Evolutionary conservation across 164 flowering plant genomes (phyloP), one percentile per base, ranked within the genome.

Genomic region (Liquidambar formosana): DNA sequence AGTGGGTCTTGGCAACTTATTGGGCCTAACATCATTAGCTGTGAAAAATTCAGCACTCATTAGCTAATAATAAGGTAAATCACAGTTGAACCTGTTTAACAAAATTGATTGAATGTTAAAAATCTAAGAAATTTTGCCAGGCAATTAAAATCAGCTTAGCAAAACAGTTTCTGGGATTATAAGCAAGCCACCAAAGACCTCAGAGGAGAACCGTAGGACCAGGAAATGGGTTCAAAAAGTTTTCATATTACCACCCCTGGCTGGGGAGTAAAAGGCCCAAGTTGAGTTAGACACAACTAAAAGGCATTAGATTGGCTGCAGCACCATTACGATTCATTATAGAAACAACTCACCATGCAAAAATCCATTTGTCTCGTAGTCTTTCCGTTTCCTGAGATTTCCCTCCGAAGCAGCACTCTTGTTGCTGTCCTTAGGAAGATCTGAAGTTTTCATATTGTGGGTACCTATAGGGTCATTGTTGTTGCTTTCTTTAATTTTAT

Each of bases 291-390:
- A 21, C 21, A 65, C 22, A 27, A 12, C 38, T 43, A 14, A 44
- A 66, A 53, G 14, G 43, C 28, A 15, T 18, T 10, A 12, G 45
- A 33, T 60, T 54, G 28, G 52, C 2, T 16, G 63, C 16, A 54
- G 27, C 22, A 46, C 33, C 38, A 12, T 62, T 21, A 16, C 13
- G 26, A 18, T 43, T 14, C 46, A 57, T 33, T 16, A 68, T 65
- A 33, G 33, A 71, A 57, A 56, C 33, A 57, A 82, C 96, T 88
- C 85, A 93, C 97, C 93, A 81, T 81, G 86, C 28, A 76, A 38
- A 73, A 82, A 71, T 25, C 91, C 94, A 80, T 89, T 89, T 43
- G 71, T 73, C 76, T 83, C 84, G 11, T 60, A 41, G 46, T 83
- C 92, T 79, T 88, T 86, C 64, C 88, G 73, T 75, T 89, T 90